Conservation (phyloP, 2,329 filamentous ascomycete genomes). For the Colletotrichum sublineola region DNA sequence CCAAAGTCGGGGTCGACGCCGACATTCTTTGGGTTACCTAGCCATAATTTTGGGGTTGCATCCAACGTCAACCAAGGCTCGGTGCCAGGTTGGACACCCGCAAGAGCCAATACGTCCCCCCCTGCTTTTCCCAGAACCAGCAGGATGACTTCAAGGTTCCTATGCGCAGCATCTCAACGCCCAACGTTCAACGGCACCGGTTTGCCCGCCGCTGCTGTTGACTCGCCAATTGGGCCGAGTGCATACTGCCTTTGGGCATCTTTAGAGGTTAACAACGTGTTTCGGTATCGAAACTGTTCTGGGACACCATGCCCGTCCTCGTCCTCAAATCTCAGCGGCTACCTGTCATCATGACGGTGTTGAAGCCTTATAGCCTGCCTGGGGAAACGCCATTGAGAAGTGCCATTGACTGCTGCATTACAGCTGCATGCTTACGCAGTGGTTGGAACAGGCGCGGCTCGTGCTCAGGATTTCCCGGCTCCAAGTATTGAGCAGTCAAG, state of each 20-base stretch:
- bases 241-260: background rate
- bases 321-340: background rate
- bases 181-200: slow-evolving; percentile 1
- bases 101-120: slow-evolving; percentile 15
- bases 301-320: background rate
- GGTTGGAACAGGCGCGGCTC: slow-evolving; percentile 7
- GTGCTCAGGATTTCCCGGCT: background rate
- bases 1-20: slow-evolving; percentile 13
- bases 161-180: slow-evolving; percentile 17
- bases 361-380: background rate
- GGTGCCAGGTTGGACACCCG: slow-evolving; percentile 29
- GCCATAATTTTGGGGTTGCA: slow-evolving; percentile 6
- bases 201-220: background rate
- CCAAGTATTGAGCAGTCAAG: slow-evolving; percentile 11
- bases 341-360: background rate
- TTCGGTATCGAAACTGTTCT: slow-evolving; percentile 3
- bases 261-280: background rate
- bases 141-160: slow-evolving; percentile 24
- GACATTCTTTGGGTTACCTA: background rate
- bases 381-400: background rate
- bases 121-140: background rate
- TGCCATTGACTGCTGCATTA: background rate
- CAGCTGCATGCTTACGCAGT: slow-evolving; percentile 8
- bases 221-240: slow-evolving; percentile 7
- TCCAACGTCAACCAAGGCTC: slow-evolving; percentile 8